Evolutionary conservation across 2,329 filamentous ascomycete species (phyloP).

Genomic region (Pseudogymnoascus sp.): DNA sequence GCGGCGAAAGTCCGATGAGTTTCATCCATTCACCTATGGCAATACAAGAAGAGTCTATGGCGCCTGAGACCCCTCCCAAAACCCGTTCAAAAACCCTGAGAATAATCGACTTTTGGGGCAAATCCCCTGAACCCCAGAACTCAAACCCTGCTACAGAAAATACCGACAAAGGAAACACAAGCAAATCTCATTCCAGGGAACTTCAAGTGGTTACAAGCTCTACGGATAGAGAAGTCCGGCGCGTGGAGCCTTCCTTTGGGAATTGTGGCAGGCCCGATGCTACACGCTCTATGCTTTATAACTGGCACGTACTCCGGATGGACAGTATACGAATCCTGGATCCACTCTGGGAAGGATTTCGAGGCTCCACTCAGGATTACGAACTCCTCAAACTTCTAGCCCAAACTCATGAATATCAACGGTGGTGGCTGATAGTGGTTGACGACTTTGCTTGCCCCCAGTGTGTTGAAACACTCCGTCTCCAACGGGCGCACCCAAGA

Average conservation of each 20-base stretch:
- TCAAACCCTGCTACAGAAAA: neutral
- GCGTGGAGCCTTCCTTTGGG: no score
- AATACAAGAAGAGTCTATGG: neutral
- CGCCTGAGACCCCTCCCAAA: neutral
- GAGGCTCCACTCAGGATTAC: neutral
- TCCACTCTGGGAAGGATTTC: neutral
- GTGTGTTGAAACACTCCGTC: neutral
- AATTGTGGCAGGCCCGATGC: neutral
- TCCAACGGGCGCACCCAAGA: neutral
- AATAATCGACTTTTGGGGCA: conserved; percentile 4
- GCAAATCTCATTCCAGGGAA: neutral
- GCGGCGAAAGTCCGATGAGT: neutral
- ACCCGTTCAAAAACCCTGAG: neutral
- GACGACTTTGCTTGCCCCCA: conserved; percentile 8
- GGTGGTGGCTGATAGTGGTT: conserved; percentile 4
- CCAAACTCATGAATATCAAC: neutral
- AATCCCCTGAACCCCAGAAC: neutral
- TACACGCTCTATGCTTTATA: conserved; percentile 6
- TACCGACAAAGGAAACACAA: neutral
- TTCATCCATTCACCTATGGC: neutral
- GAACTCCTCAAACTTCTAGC: conserved; percentile 4
- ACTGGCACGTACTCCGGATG: conserved; percentile 3
- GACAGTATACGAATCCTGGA: conserved; percentile 4
- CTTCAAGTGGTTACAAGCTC: neutral
- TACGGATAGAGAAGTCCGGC: neutral